Percentiles rank a stretch among this genome's conserved stretches.
These are phyloP conservation scores for Noccaea bulbosa DNA, from an alignment of 345 rosid genomes.

Conservation along the genomic window DNA sequence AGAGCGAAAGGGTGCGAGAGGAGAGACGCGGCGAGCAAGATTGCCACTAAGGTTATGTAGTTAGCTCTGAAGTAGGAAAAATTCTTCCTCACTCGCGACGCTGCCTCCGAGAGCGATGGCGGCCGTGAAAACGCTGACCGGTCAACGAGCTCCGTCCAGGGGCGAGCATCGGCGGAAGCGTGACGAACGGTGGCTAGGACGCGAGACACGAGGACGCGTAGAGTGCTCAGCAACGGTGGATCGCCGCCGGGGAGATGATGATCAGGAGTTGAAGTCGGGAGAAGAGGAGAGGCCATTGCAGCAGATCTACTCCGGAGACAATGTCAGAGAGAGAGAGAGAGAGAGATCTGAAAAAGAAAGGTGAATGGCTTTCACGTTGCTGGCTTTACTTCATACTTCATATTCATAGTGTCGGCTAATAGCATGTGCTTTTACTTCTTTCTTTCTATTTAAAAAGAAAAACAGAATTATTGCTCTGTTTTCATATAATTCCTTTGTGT, in stretches of 20 bases:
- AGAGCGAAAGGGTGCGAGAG: slow-evolving; percentile 52
- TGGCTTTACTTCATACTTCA: slow-evolving; percentile 42
- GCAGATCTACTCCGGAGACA: slow-evolving; percentile 21
- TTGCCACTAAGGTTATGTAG: slow-evolving; percentile 48
- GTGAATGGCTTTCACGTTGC: slow-evolving; percentile 35
- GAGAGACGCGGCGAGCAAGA: slow-evolving; percentile 46
- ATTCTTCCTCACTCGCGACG: slow-evolving; percentile 50
- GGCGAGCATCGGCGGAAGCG: slow-evolving; percentile 45
- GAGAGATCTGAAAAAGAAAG: slow-evolving; percentile 23
- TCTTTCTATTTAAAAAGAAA: slow-evolving; percentile 9
- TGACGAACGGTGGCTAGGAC: slow-evolving; percentile 35
- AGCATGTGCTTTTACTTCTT: slow-evolving; percentile 23
- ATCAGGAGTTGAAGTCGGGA: slow-evolving; percentile 41
- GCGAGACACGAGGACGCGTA: slow-evolving; percentile 40
- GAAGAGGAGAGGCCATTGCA: slow-evolving; percentile 46
- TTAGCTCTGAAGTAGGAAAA: slow-evolving; percentile 52
- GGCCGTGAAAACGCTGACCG: slow-evolving; percentile 51
- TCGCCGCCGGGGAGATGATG: slow-evolving; percentile 34
- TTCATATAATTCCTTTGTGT: slow-evolving; percentile 20
- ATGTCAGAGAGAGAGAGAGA: background rate
- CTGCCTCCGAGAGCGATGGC: slow-evolving; percentile 50
- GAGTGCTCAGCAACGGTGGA: slow-evolving; percentile 31
- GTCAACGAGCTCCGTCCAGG: slow-evolving; percentile 55
- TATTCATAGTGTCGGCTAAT: slow-evolving; percentile 36
- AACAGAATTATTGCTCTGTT: slow-evolving; percentile 6